Evolutionary conservation across 2,329 filamentous ascomycete genomes (phyloP).

Genomic region (Talaromyces sp.): DNA sequence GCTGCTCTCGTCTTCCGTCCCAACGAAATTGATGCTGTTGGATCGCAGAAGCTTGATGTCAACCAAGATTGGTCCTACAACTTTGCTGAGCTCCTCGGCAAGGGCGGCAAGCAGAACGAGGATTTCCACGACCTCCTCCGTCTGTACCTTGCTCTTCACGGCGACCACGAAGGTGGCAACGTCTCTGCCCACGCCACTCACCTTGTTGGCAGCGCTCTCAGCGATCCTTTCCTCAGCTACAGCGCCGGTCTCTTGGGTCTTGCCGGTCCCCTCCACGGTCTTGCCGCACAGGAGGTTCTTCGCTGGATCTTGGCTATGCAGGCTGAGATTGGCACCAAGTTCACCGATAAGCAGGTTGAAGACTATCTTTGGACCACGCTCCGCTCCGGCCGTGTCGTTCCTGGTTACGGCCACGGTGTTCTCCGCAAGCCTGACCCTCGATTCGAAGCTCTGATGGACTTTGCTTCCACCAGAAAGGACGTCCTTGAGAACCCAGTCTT

Average conservation of each 20-base stretch:
- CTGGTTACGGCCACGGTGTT: constrained; percentile 92
- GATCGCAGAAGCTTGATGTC: constrained; percentile 68
- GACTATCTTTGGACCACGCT: constrained; percentile 90
- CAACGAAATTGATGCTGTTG: constrained; percentile 71
- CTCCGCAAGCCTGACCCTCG: constrained; percentile 95
- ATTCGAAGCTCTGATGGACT: constrained; percentile 96
- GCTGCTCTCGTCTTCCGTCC: constrained; percentile 96
- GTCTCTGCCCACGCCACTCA: constrained; percentile 95
- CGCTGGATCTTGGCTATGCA: constrained; percentile 98
- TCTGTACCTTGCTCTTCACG: constrained; percentile 91
- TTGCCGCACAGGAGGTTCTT: constrained; percentile 94
- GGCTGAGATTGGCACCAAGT: constrained; percentile 71
- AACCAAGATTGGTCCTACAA: constrained; percentile 98
- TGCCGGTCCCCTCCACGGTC: constrained; percentile 85
- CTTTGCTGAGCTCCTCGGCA: constrained; percentile 93
- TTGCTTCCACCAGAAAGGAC: constrained; percentile 76
- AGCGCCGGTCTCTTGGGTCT: constrained; percentile 92
- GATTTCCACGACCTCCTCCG: constrained; percentile 83
- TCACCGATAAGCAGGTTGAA: constrained; percentile 76
- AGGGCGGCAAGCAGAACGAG: constrained; percentile 72
- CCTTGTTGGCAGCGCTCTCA: constrained; percentile 88
- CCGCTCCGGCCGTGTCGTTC: constrained; percentile 89
- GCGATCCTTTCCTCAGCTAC: constrained; percentile 93
- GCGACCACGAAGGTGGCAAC: constrained; percentile 97
- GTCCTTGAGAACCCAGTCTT: constrained; percentile 87